Evolutionary conservation across 805 yeast genomes (phyloP), one percentile per base, ranked within the genome.

Genomic region (Starmerella gropengiesseri): DNA sequence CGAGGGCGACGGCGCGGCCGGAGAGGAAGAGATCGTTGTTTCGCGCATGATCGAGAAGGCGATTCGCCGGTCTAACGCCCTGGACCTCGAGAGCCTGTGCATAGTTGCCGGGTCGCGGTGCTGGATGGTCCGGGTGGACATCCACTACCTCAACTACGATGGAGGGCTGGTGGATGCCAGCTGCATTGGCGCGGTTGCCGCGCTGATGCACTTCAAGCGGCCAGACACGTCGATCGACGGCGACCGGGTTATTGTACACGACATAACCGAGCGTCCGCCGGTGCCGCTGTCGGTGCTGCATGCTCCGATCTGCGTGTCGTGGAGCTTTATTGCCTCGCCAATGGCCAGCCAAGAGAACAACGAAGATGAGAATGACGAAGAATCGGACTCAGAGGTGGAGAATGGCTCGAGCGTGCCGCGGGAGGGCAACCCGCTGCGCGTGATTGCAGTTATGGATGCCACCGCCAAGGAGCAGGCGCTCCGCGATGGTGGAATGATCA

Each of bases 161-260:
- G 98, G 98, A 31, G 93, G 93, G 16, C 71, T 91, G 37, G 78
- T 87, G 31, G 98, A 91, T 60, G 81, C 85, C 6, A 79, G 89
- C 31, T 83, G 95, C 62, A 70, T 86, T 43, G 97, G 91, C 0
- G 95, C 85, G 7, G 80, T 85, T 72, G 74, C 89, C 7, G 94
- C 83, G 0, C 66, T 91, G 42, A 68, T 78, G 51, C 95, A 87
- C 59, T 91, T 76, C 61, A 74, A 73, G 43, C 78, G 82, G 53
- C 94, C 94, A 9, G 95, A 87, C 60, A 73, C 85, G 25, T 73
- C 86, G 2, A 75, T 86, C 8, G 63, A 60, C 18, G 68, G 67
- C 14, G 56, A 56, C 14, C 41, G 44, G 21, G 55, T 84, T 9
- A 70, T 79, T 9, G 67, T 89, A 0, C 91, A 83, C 57, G 73